Conservation (phyloP, 805 yeast species). For the Nakazawaea ambrosiae region DNA sequence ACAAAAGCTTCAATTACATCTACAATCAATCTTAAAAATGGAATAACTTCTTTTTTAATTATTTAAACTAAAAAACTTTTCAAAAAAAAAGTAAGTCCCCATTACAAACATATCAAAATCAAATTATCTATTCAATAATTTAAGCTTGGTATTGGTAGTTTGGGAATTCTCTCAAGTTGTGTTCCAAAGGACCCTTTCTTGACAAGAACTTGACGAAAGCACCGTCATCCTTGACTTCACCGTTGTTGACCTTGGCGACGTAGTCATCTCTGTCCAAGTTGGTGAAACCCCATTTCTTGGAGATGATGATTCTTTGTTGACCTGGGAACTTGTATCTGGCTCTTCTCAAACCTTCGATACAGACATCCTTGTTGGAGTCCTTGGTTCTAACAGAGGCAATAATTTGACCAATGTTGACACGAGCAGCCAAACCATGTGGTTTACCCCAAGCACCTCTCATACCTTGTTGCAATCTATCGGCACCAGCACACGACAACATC, state of each 20-base stretch:
- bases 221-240: slow-evolving; percentile 99
- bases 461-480: slow-evolving; percentile 99
- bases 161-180: slow-evolving; percentile 92
- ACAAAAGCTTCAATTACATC: no score
- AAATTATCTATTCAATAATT: not conserved
- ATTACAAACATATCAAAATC: no score
- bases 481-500: slow-evolving; percentile 99
- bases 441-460: slow-evolving; percentile 99
- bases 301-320: slow-evolving; percentile 98
- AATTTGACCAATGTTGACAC: slow-evolving; percentile 98
- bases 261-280: slow-evolving; percentile 96
- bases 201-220: slow-evolving; percentile 98
- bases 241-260: slow-evolving; percentile 88
- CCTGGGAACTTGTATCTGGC: slow-evolving; percentile 99
- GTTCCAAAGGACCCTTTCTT: slow-evolving; percentile 91
- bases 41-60: no score
- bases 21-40: no score
- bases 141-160: slow-evolving; percentile 54
- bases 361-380: slow-evolving; percentile 96
- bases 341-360: slow-evolving; percentile 99
- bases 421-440: slow-evolving; percentile 99
- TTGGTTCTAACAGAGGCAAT: slow-evolving; percentile 97
- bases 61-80: no score
- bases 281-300: slow-evolving; percentile 99
- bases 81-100: no score